A percentile compares a stretch with the other conserved stretches of the same genome.
Conservation (phyloP, 495 filamentous ascomycete genomes). For the Rhizodiscina lignyota region DNA sequence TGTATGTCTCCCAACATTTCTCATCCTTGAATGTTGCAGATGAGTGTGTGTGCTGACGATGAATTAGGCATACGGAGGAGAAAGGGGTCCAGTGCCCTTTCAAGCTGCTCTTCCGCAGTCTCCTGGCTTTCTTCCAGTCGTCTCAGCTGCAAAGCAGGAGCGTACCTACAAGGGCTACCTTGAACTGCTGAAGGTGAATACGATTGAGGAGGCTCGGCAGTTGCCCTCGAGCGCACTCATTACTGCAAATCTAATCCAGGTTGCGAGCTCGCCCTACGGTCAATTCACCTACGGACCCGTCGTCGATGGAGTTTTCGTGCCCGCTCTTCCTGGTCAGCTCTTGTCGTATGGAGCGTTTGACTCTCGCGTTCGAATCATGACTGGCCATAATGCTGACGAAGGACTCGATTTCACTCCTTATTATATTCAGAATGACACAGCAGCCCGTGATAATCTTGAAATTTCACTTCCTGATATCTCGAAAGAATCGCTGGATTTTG, state of each 20-base stretch:
- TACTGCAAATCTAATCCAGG: constrained; percentile 32
- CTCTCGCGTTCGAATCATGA: constrained; percentile 33
- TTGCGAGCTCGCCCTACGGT: constrained; percentile 28
- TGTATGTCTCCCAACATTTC: constrained; percentile 3
- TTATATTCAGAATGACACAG: constrained; percentile 17
- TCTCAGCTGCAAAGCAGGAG: constrained; percentile 24
- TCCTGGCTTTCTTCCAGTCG: constrained; percentile 26
- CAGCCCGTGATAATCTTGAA: constrained; percentile 1
- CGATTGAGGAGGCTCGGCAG: constrained; percentile 29
- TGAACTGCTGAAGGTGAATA: constrained; percentile 28
- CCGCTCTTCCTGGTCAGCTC: constrained; percentile 34
- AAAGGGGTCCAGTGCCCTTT: constrained; percentile 17
- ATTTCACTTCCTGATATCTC: constrained; percentile 2
- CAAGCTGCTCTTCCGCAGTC: constrained; percentile 26
- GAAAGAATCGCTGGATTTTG: constrained; percentile 14
- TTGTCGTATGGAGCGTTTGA: constrained; percentile 38
- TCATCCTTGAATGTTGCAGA: neutral
- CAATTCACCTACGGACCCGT: constrained; percentile 36
- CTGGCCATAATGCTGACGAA: constrained; percentile 36
- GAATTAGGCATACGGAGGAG: constrained; percentile 17
- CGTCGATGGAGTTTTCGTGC: constrained; percentile 41
- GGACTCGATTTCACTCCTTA: constrained; percentile 30
- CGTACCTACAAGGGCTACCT: constrained; percentile 26
- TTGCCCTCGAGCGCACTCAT: constrained; percentile 29
- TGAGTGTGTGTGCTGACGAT: no score